A percentile compares a stretch with the other conserved stretches of the same genome.
Evolutionary conservation across 1,284 basidiomycete species (phyloP).

Genomic region (Ustilago esculenta): DNA sequence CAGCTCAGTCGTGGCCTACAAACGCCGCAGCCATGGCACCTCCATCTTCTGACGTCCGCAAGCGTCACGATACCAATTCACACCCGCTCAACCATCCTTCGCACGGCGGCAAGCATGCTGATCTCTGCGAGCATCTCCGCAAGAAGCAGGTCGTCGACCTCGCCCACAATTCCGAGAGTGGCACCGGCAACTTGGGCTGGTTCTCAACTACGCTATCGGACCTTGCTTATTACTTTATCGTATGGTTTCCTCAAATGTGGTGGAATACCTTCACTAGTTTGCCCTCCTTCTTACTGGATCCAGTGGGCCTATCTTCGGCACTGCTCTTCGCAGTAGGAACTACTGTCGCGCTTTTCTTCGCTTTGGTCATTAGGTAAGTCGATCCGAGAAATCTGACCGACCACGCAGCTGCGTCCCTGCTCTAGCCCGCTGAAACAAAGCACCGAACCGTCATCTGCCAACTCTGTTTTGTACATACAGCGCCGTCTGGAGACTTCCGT

Average conservation of each 20-base stretch:
- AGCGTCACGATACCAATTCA: conserved; percentile 10
- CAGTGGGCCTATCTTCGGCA: conserved; percentile 14
- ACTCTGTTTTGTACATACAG: conserved; percentile 2
- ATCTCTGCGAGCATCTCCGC: conserved; percentile 25
- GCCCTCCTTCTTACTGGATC: conserved; percentile 30
- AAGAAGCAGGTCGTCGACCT: conserved; percentile 26
- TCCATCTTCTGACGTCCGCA: conserved; percentile 19
- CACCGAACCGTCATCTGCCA: background rate
- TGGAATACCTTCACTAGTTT: conserved; percentile 31
- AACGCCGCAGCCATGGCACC: conserved; percentile 17
- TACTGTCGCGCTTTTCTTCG: conserved; percentile 20
- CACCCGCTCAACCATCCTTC: conserved; percentile 15
- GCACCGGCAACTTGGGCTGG: conserved; percentile 26
- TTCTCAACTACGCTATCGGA: conserved; percentile 13
- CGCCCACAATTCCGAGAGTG: conserved; percentile 12
- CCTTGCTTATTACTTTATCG: conserved; percentile 21
- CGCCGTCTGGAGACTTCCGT: conserved; percentile 29
- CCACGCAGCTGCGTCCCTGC: background rate
- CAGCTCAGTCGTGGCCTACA: too few species aligned
- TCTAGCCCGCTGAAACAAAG: background rate
- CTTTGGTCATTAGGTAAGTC: conserved; percentile 25
- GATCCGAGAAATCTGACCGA: background rate
- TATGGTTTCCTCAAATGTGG: conserved; percentile 36
- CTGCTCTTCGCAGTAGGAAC: conserved; percentile 20
- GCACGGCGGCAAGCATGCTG: conserved; percentile 21